Conservation (phyloP, 495 filamentous ascomycete genomes). For the Xylaria sp. region DNA sequence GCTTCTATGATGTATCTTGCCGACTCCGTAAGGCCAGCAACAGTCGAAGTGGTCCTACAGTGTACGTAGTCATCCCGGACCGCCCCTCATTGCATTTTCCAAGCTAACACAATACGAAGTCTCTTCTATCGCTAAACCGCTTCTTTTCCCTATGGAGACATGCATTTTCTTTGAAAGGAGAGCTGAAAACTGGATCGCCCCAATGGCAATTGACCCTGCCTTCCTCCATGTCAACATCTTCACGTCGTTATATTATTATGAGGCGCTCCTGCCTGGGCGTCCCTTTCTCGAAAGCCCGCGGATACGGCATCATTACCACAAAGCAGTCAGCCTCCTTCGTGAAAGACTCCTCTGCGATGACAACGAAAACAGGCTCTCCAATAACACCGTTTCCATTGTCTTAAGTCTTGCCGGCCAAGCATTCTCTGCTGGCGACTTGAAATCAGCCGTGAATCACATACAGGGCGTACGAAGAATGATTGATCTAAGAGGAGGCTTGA, state of each 20-base stretch:
- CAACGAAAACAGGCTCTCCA: slow-evolving; percentile 27
- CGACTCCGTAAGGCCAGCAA: background rate
- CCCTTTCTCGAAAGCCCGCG: background rate
- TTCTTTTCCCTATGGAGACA: slow-evolving; percentile 26
- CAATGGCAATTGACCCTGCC: slow-evolving; percentile 44
- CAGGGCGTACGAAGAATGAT: slow-evolving; percentile 48
- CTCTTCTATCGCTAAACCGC: slow-evolving; percentile 42
- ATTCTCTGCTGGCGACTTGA: slow-evolving; percentile 37
- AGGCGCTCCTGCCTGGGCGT: background rate
- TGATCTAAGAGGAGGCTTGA: slow-evolving; percentile 45
- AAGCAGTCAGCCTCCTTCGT: background rate
- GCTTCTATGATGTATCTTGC: slow-evolving; percentile 9
- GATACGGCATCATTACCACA: slow-evolving; percentile 6
- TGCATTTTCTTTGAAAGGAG: slow-evolving; percentile 42
- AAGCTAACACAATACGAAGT: slow-evolving; percentile 34
- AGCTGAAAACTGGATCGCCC: slow-evolving; percentile 41
- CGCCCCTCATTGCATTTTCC: background rate
- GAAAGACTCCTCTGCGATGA: slow-evolving; percentile 6
- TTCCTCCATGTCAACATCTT: slow-evolving; percentile 45
- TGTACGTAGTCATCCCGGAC: slow-evolving; percentile 1
- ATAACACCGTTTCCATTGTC: slow-evolving; percentile 43
- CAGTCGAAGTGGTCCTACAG: background rate
- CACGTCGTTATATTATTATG: background rate
- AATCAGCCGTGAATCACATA: slow-evolving; percentile 46
- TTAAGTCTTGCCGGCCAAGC: slow-evolving; percentile 44